phyloP scores from a whole-genome alignment of 208 protist genomes.

The Acanthamoeba quina region DNA sequence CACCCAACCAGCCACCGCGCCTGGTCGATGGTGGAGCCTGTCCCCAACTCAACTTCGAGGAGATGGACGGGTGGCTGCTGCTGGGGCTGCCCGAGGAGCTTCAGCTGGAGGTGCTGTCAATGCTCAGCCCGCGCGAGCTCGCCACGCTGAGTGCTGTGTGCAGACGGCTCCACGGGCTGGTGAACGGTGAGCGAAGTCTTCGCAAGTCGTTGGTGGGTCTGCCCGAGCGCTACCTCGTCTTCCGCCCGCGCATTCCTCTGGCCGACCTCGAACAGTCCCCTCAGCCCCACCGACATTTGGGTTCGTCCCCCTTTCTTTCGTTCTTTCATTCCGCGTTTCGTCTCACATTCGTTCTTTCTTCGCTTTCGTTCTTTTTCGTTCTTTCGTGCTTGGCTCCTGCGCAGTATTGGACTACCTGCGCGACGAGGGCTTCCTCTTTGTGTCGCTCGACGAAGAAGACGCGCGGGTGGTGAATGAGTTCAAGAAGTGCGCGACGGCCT shows the following conservation, averaged over 20 bases:
- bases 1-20: not conserved
- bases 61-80: not conserved
- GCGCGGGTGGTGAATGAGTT: not conserved
- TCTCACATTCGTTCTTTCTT: not conserved
- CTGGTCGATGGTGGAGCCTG: not conserved
- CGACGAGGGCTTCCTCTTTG: slow-evolving; percentile 48
- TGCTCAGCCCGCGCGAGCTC: slow-evolving; percentile 1
- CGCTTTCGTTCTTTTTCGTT: not conserved
- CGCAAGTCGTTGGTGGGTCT: not conserved
- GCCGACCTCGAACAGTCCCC: not conserved
- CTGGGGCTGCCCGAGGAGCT: slow-evolving; percentile 6
- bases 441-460: slow-evolving; percentile 5
- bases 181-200: not conserved
- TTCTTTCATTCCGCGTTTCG: not conserved
- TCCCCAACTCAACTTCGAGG: not conserved
- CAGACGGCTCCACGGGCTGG: not conserved
- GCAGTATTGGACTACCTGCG: slow-evolving; percentile 25
- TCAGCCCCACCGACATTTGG: not conserved
- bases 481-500: slow-evolving; percentile 14
- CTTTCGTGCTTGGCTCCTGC: not conserved
- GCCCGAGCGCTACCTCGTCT: slow-evolving; percentile 33
- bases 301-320: not conserved
- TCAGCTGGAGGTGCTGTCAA: not conserved
- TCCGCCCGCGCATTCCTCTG: not conserved
- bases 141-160: not conserved